Evolutionary conservation across 208 protist genomes (phyloP), one percentile per base, ranked within the genome.

Genomic region (Wallacemonas sp.): DNA sequence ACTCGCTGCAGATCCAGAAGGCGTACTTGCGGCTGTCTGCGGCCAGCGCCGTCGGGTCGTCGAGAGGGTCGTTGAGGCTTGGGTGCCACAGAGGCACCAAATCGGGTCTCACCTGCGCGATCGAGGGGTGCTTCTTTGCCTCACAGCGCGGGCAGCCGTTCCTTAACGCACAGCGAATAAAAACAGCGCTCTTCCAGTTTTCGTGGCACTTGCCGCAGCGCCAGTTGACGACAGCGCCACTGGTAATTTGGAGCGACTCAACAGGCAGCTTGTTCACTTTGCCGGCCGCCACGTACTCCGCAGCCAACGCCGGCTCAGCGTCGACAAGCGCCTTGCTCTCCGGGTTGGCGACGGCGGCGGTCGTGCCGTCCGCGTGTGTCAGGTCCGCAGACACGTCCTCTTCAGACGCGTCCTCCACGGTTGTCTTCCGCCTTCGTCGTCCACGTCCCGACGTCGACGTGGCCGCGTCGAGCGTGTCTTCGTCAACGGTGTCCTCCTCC

Each of bases 151-250:
- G 89, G 71, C 89, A 94, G 32, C 63, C 69, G 33, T 73, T 89
- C 41, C 85, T 83, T 24, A 91, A 64, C 10, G 81, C 72, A 39
- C 78, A 87, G 6, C 89, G 89, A 46, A 91, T 71, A 63, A 94
- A 91, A 1, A 92, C 69, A 8, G 69, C 82, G 38, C 79, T 80
- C n/a, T 61, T 68, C 85, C 89, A 94, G 13, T 57, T 60, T 9
- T 76, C 42, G n/a, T 36, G 30, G 70, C 89, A 94, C 24, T 34
- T 63, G 13, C 58, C 24, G 65, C 89, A 94, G 26, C 71, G 66
- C 85, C 89, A 94, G 42, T 41, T 55, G 3, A 73, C 80, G 13
- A 91, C 72, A 26, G 52, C 70, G 0, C 77, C 78, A 15, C 66
- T 76, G 68, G 91, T 80, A 0, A 76, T 50, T 2, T 66, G n/a